Evolutionary conservation across 139 green algal species (phyloP), one percentile per base, ranked within the genome.

Genomic region (Chlorokybus atmophyticus): DNA sequence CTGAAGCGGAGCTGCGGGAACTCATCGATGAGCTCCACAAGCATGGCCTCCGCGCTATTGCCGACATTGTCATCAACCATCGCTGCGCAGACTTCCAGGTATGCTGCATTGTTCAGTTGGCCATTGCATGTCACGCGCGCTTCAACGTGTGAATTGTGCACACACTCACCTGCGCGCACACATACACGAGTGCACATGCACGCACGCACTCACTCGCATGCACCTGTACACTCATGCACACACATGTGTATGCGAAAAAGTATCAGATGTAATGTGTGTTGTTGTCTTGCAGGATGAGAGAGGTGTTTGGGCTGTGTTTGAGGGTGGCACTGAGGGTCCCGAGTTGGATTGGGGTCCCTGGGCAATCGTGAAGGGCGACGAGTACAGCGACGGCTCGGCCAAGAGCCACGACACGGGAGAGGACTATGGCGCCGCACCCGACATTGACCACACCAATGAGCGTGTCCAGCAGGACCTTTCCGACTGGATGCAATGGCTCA

Each of bases 121-220:
- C n/a, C n/a, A n/a, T 89, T 96, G 71, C 94, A 96, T 71, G 87
- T 94, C 65, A 71, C 87, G 49, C 94, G 83, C 64, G 84, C 83
- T 0, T n/a, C 55, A 2, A 27, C 26, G 32, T 76, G 90, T 79
- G 75, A 82, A 40, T 62, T 78, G 24, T 70, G 86, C 40, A 86
- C 86, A 49, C 86, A 68, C 41, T 88, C 80, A 79, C 86, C 86
- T n/a, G n/a, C n/a, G n/a, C n/a, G n/a, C n/a, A n/a, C n/a, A n/a
- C n/a, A n/a, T n/a, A n/a, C n/a, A n/a, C 60, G 73, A 81, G 71
- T 97, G 88, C 78, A 84, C 84, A n/a, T 87, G 87, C 25, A 75
- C 87, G 24, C n/a, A n/a, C n/a, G n/a, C n/a, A n/a, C n/a, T n/a
- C n/a, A n/a, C n/a, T n/a, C n/a, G n/a, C n/a, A n/a, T n/a, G n/a